Evolutionary conservation across 208 protist species (phyloP).

Genomic region (Polymyxa betae): DNA sequence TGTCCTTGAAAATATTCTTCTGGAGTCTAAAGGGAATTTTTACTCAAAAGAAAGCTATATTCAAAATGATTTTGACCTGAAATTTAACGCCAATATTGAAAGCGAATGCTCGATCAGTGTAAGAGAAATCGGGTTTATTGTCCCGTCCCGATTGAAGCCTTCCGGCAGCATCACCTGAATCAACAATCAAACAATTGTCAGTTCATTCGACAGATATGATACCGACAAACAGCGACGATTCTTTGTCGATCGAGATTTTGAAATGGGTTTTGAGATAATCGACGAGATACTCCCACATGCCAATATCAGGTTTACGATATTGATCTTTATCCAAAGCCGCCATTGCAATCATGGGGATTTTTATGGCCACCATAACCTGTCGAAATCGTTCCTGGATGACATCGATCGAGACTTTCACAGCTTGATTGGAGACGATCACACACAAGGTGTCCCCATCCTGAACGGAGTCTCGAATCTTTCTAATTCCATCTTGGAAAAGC

Average conservation of each 20-base stretch:
- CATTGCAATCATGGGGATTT: background rate
- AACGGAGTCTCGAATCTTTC: background rate
- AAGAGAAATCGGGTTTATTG: background rate
- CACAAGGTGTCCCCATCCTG: background rate
- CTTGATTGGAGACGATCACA: background rate
- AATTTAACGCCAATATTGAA: background rate
- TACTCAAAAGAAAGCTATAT: background rate
- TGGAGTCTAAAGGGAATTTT: background rate
- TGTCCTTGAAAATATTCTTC: conserved; percentile 28
- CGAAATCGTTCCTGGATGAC: background rate
- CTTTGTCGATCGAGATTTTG: background rate
- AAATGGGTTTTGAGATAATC: background rate
- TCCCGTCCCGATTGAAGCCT: background rate
- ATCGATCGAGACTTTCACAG: background rate
- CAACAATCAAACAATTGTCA: background rate
- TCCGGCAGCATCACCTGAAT: conserved; percentile 28
- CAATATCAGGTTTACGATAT: conserved; percentile 32
- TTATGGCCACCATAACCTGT: background rate
- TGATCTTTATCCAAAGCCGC: background rate
- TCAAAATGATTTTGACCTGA: background rate
- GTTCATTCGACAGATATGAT: background rate
- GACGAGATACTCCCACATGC: background rate
- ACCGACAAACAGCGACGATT: conserved; percentile 1
- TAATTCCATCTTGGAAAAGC: background rate
- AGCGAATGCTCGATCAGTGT: conserved; percentile 16